Base-by-base conservation (phyloP, 805 yeast genomes). In the Saturnispora galanensis region DNA sequence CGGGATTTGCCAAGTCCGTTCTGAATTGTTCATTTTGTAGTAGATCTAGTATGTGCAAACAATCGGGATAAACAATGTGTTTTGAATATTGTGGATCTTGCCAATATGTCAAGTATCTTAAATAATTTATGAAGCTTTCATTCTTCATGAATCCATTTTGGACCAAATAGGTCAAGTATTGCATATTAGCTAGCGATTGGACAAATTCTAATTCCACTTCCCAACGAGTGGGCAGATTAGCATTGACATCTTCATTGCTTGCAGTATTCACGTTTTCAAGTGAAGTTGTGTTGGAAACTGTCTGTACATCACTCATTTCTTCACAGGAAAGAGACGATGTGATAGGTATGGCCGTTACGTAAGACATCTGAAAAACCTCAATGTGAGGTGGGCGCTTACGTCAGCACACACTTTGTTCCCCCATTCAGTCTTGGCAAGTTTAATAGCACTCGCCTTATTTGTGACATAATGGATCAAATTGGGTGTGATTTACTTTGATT, bases 161-260 rank as follows among this genome's bases (percentile, higher is more conserved):
- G 2, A 96, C 96, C 21, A 90, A 69, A 56, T 78, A 88, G 51
- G 86, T 81, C 45, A 90, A 71, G 58, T 89, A 90, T 60, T 83
- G 95, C 38, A 90, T 79, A 61, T 90, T 93, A 2, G 96, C 86
- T 31, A 90, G 69, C 12, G 95, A 81, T 64, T 90, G 97, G 3
- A 90, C 94, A 64, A 90, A 90, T 50, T 84, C 97, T n/a, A 85
- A 69, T 54, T 85, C 95, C 17, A 85, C 77, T 56, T 85, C 95
- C 86, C 90, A 86, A 46, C 95, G 62, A 5, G 84, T 74, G n/a
- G 90, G 88, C n/a, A 76, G 66, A 33, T 63, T 67, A 29, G 57
- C 57, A 4, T 35, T 21, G 1, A 48, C 15, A 10, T 33, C 28
- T 12, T 13, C 13, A 15, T 30, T 21, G 5, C 11, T 10, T 16